These are phyloP conservation scores for Prunella vulgaris DNA, from an alignment of 257 asterid genomes.

Conservation along the genomic window DNA sequence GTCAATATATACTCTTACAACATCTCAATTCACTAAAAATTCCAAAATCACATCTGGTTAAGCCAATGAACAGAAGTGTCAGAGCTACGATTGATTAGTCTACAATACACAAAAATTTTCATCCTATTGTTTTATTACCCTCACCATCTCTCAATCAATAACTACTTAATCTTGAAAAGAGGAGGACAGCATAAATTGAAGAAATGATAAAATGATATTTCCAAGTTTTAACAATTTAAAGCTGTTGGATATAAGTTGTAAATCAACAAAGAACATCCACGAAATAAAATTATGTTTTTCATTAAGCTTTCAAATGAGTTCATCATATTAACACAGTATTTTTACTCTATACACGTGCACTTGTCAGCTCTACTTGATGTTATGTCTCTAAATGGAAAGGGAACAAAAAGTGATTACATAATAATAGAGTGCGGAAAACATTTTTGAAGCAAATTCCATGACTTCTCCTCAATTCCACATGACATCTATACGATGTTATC, in stretches of 20 bases:
- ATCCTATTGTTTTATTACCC: not conserved
- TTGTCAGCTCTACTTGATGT: not conserved
- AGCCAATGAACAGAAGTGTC: not conserved
- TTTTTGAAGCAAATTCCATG: not conserved
- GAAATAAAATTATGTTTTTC: not conserved
- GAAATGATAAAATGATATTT: not conserved
- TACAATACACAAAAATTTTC: too few relatives aligned
- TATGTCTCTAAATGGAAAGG: not conserved
- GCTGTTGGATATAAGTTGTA: not conserved
- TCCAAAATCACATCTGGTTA: not conserved
- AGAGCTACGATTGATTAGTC: not conserved
- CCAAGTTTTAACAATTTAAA: not conserved
- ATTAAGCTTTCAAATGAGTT: not conserved
- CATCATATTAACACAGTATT: not conserved
- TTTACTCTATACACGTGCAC: not conserved
- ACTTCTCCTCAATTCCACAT: not conserved
- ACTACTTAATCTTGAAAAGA: not conserved
- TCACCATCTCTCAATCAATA: not conserved
- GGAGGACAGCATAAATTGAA: not conserved
- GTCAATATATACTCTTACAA: not conserved
- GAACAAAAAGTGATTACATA: not conserved
- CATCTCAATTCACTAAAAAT: not conserved
- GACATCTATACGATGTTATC: conserved; percentile 2
- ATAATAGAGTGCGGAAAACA: not conserved
- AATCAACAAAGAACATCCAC: not conserved